Evolutionary conservation across 1,284 basidiomycete species (phyloP), one percentile per base, ranked within the genome.

Genomic region (Phellinidium pouzarii): DNA sequence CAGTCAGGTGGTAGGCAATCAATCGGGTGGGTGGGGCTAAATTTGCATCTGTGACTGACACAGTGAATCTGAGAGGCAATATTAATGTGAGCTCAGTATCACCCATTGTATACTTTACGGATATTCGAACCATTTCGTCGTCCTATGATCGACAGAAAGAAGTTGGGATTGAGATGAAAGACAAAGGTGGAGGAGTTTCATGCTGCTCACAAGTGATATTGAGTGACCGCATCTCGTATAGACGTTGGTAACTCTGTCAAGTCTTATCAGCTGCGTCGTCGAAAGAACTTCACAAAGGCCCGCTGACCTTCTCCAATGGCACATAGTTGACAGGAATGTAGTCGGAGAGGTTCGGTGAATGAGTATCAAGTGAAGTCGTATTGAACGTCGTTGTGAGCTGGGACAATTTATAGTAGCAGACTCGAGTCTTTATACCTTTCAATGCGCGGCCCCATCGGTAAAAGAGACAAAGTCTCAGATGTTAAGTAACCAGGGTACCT

Each of bases 11-110:
- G 72, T 20, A 75, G 71, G 61, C 85, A 89, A 54, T 79, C 69
- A 25, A 56, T 59, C 17, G 81, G 81, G 66, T 88, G 85, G 20
- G 64, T 66, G 17, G 73, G 66, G 60, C 85, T 87, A 69, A 88
- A 88, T 66, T 74, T 85, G 75, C 86, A 88, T 62, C 66, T 73
- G 29, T 70, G 72, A 62, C 80, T 74, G 52, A 77, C 78, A 66
- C 85, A 88, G 61, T 68, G 67, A 55, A 78, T 71, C 78, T 80
- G 40, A 36, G 59, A 54, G 58, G 62, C 26, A 22, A 26, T 29
- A 9, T 12, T 14, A 37, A 38, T 14, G 12, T 25, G 38, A 49
- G 20, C 22, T 48, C 31, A 34, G 31, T 14, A 34, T 34, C 14
- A 14, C 7, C 14, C 31, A 22, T 19, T 38, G 31, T 44, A 37